Evolutionary conservation across 1,284 basidiomycete species (phyloP).

Genomic region (Waitea zeae): DNA sequence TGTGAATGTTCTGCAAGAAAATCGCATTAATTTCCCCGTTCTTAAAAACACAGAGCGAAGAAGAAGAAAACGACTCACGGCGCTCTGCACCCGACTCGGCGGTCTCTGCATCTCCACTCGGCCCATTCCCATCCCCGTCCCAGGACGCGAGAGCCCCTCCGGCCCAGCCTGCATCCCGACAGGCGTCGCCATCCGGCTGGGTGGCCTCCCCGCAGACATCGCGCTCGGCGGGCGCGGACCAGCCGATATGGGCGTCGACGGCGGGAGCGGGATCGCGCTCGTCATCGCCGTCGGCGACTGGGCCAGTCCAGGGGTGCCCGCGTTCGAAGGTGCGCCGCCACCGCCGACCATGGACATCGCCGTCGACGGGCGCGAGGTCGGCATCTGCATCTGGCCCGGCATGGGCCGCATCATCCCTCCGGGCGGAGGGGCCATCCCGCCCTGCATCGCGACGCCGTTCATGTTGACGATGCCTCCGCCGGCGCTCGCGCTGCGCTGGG

Average conservation of each 20-base stretch:
- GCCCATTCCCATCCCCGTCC: not conserved
- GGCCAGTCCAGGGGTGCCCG: no score
- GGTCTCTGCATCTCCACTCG: not conserved
- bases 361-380: slow-evolving; percentile 1
- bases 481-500: not conserved
- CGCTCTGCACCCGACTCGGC: not conserved
- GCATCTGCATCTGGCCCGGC: not conserved
- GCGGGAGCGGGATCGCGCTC: slow-evolving; percentile 1
- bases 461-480: not conserved
- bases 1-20: no score
- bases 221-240: not conserved
- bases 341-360: slow-evolving; percentile 2
- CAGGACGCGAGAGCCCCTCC: not conserved
- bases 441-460: no score
- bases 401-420: slow-evolving; percentile 1
- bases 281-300: not conserved
- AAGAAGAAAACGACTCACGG: not conserved
- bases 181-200: not conserved
- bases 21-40: no score
- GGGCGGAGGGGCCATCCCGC: not conserved
- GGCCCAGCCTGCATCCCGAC: not conserved
- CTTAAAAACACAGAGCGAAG: not conserved
- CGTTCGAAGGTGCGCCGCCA: not conserved
- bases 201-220: not conserved
- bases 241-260: slow-evolving; percentile 1